These are phyloP conservation scores for Licmophora abbreviata DNA, from an alignment of 108 stramenopile species.

Conservation along the genomic window DNA sequence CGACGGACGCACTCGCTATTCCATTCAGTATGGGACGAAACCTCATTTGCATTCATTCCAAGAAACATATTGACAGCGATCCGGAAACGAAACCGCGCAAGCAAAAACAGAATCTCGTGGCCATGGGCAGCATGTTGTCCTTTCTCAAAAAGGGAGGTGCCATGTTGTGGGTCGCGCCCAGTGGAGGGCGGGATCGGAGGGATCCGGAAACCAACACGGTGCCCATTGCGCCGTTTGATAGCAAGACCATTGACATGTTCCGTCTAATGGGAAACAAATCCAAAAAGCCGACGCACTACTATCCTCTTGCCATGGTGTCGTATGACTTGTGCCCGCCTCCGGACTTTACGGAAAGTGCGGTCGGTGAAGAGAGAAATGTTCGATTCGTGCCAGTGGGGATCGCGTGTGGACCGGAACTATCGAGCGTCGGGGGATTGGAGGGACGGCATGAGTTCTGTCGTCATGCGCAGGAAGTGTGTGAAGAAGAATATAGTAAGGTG, in stretches of 20 bases:
- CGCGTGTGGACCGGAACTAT: slow-evolving; percentile 52
- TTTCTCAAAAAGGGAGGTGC: slow-evolving; percentile 77
- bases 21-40: slow-evolving; percentile 95
- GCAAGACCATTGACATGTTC: slow-evolving; percentile 94
- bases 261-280: slow-evolving; percentile 89
- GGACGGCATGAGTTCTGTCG: slow-evolving; percentile 59
- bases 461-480: slow-evolving; percentile 33
- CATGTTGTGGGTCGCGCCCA: slow-evolving; percentile 95
- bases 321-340: slow-evolving; percentile 95
- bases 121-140: slow-evolving; percentile 80
- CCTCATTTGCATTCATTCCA: slow-evolving; percentile 92
- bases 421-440: slow-evolving; percentile 66
- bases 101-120: slow-evolving; percentile 77
- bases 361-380: slow-evolving; percentile 80
- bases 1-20: slow-evolving; percentile 87
- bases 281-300: slow-evolving; percentile 83
- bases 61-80: slow-evolving; percentile 95
- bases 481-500: slow-evolving; percentile 44
- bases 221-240: slow-evolving; percentile 87
- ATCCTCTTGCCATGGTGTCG: slow-evolving; percentile 91
- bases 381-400: slow-evolving; percentile 81
- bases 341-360: slow-evolving; percentile 73
- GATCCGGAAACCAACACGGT: slow-evolving; percentile 67
- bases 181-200: slow-evolving; percentile 90
- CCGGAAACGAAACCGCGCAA: slow-evolving; percentile 85